Evolutionary conservation across 2,329 filamentous ascomycete genomes (phyloP).

Genomic region (Fusarium sp.): DNA sequence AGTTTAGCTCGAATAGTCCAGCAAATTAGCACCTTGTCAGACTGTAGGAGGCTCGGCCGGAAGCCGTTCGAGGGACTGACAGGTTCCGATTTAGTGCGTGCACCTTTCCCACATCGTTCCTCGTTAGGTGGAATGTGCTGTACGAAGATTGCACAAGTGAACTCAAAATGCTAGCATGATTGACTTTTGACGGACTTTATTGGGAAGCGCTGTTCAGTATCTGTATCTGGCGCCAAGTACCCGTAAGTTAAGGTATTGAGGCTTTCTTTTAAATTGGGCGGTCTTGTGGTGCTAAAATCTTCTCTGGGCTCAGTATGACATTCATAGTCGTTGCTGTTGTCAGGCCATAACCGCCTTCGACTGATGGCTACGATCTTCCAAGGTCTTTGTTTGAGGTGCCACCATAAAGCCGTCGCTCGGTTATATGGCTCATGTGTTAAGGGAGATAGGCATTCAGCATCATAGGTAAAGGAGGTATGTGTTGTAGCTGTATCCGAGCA

Average conservation of each 20-base stretch:
- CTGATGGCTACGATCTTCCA: not conserved
- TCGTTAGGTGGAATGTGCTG: slow-evolving; percentile 8
- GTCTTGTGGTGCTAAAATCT: slow-evolving; percentile 31
- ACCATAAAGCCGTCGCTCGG: not conserved
- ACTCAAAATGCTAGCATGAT: slow-evolving; percentile 12
- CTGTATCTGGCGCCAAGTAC: slow-evolving; percentile 3
- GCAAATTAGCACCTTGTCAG: slow-evolving; percentile 15
- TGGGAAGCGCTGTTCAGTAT: not conserved
- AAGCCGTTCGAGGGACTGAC: slow-evolving; percentile 30
- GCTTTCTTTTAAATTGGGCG: slow-evolving; percentile 26
- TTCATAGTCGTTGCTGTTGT: not conserved
- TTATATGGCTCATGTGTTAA: not conserved
- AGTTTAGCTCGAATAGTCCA: slow-evolving; percentile 23
- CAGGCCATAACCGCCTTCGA: not conserved
- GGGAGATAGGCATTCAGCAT: not conserved
- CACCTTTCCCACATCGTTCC: not conserved
- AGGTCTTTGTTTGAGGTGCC: no score
- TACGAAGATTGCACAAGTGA: slow-evolving; percentile 8
- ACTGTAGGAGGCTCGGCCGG: slow-evolving; percentile 36
- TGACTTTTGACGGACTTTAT: slow-evolving; percentile 6
- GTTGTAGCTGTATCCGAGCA: not conserved
- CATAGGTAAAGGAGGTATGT: not conserved
- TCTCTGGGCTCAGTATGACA: slow-evolving; percentile 10
- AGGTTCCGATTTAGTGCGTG: slow-evolving; percentile 1
- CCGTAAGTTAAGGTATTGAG: slow-evolving; percentile 6